Percentiles rank a stretch among this genome's conserved stretches.
Evolutionary conservation across 257 asterid species (phyloP).

Genomic region (Nicotiana obtusifolia): DNA sequence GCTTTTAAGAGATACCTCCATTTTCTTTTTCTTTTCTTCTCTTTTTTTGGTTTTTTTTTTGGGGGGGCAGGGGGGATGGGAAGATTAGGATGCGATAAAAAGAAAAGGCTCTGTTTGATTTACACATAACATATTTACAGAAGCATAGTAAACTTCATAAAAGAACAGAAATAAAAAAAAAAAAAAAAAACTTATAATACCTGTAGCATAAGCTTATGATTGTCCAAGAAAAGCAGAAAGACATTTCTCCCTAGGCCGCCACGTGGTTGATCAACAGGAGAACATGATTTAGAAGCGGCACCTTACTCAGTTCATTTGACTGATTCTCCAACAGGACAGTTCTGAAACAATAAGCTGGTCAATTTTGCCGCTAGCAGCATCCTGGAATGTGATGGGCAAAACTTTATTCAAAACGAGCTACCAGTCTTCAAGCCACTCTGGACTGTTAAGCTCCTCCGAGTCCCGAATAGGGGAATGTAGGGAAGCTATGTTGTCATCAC

Average conservation of each 20-base stretch:
- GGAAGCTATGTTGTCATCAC: slow-evolving; percentile 33
- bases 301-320: slow-evolving; percentile 2
- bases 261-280: slow-evolving; percentile 1
- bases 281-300: neutral
- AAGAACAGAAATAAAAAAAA: neutral
- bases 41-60: neutral
- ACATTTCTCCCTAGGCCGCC: neutral
- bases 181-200: neutral
- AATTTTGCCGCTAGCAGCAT: neutral
- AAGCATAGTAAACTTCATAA: slow-evolving; percentile 2
- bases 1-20: neutral
- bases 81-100: neutral
- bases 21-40: neutral
- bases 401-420: slow-evolving; percentile 20
- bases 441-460: slow-evolving; percentile 50
- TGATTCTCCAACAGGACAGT: neutral
- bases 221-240: slow-evolving; percentile 6
- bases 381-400: neutral
- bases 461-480: slow-evolving; percentile 37
- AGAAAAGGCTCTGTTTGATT: slow-evolving; percentile 19
- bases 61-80: neutral
- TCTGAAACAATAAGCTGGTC: neutral
- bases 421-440: slow-evolving; percentile 92
- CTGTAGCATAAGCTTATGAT: neutral
- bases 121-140: slow-evolving; percentile 39